phyloP scores from a whole-genome alignment of 805 yeast genomes.

The Hemisphaericaspora nanyangensis region DNA sequence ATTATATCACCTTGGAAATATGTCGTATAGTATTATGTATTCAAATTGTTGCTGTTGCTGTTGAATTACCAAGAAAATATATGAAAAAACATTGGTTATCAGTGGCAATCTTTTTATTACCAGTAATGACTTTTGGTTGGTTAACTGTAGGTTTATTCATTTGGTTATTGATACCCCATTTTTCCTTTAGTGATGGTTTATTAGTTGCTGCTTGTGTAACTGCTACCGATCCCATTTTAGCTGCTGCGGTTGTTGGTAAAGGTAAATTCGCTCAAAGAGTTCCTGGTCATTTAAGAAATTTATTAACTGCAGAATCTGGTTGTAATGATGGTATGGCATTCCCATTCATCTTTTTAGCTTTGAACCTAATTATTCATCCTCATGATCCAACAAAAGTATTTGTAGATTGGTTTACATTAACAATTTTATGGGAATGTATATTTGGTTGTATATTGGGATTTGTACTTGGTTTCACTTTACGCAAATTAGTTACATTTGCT shows the following conservation, averaged over 20 bases:
- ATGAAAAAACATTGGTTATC: constrained; percentile 82
- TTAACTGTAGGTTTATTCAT: constrained; percentile 73
- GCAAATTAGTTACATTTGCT: constrained; percentile 71
- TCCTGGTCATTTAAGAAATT: constrained; percentile 86
- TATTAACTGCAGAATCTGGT: constrained; percentile 82
- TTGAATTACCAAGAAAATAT: constrained; percentile 85
- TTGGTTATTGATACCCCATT: constrained; percentile 71
- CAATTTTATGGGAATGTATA: constrained; percentile 76
- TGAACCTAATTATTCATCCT: constrained; percentile 62
- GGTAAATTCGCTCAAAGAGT: constrained; percentile 89
- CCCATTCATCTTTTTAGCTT: constrained; percentile 74
- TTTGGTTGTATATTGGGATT: constrained; percentile 77
- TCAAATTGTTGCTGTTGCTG: constrained; percentile 93
- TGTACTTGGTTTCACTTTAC: constrained; percentile 64
- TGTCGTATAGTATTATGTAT: constrained; percentile 79
- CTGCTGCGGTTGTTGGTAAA: constrained; percentile 93
- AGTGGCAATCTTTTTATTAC: constrained; percentile 67
- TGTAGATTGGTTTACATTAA: constrained; percentile 74
- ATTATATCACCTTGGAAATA: constrained; percentile 76
- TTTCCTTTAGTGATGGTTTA: constrained; percentile 67
- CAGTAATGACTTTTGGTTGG: constrained; percentile 93
- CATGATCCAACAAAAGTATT: constrained; percentile 67
- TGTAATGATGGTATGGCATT: constrained; percentile 97
- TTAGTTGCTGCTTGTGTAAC: constrained; percentile 84
- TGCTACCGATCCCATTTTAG: constrained; percentile 93